Base-by-base conservation (phyloP, 208 protist species). In the Crithidia brevicula region DNA sequence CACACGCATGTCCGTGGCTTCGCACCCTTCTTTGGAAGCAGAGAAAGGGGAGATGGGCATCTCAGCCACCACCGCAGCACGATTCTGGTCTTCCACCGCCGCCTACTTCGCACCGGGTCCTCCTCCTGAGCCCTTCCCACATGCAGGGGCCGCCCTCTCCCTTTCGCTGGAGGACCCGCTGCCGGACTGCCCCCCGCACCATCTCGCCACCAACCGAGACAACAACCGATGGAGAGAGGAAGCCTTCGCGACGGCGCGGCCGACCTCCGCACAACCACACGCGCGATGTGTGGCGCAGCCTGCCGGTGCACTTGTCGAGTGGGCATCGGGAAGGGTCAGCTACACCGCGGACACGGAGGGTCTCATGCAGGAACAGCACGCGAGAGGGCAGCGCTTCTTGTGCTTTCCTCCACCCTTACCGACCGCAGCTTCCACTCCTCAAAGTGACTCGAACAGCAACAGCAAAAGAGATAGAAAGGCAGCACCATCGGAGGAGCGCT, bases 311-410 rank as follows among this genome's bases (percentile, higher is more conserved):
- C 23, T 91, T 4, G 88, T 91, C 45, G 85, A 94, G 77, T 94
- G 88, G 85, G 50, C 40, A 9, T 61, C 69, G 22, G 88, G 88
- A 7, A 43, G 30, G 20, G 82, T 94, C 16, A 82, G 85, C 34
- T 85, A 85, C 71, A 91, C 88, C 1, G 22, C 62, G 0, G 88
- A 94, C 63, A 81, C 81, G n/a, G 74, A 77, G 16, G 81, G 81
- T 15, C 67, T 94, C 20, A 80, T 77, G 63, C 72, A 63, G 30
- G 88, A 94, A 68, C 77, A 89, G 79, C 72, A 69, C 22, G 38
- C 72, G 7, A 74, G 82, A 0, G 20, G 50, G 38, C 62, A 81
- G 70, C 82, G 81, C n/a, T 76, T 81, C n/a, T 86, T 82, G 23
- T 58, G 69, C 51, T 56, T 86, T 1, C 71, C 73, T 9, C 82